phyloP scores from a whole-genome alignment of 1,284 basidiomycete species.

The Marasmius fiardii region DNA sequence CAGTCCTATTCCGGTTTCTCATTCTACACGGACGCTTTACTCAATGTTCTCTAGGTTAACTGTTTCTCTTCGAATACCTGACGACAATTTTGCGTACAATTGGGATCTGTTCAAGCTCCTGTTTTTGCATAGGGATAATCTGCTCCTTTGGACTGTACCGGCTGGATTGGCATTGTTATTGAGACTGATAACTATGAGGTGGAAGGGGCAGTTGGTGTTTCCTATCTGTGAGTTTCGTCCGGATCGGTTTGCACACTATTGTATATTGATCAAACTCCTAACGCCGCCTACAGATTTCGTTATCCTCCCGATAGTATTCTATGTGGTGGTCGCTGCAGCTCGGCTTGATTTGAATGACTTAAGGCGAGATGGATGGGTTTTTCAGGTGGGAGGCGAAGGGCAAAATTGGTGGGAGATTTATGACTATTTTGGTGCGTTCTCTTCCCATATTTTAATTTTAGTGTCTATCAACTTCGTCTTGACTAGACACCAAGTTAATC shows the following conservation, averaged over 20 bases:
- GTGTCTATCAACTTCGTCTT: no score
- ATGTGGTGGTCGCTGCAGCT: constrained; percentile 69
- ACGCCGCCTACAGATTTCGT: constrained; percentile 71
- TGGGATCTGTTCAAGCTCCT: constrained; percentile 62
- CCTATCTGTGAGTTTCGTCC: constrained; percentile 68
- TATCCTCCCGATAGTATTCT: constrained; percentile 82
- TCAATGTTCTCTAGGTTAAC: constrained; percentile 53
- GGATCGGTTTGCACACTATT: not conserved
- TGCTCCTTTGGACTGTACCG: constrained; percentile 76
- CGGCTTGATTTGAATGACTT: constrained; percentile 62
- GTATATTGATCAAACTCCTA: not conserved
- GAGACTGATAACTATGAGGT: constrained; percentile 78
- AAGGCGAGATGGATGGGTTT: constrained; percentile 81
- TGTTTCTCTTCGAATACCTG: constrained; percentile 80
- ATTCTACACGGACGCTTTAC: not conserved
- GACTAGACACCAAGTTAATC: constrained; percentile 59
- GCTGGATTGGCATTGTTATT: constrained; percentile 77
- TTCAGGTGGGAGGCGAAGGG: constrained; percentile 65
- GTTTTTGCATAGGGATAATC: constrained; percentile 55
- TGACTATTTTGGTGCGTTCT: constrained; percentile 62
- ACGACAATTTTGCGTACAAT: constrained; percentile 76
- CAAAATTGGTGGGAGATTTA: constrained; percentile 86
- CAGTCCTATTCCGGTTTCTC: constrained; percentile 8
- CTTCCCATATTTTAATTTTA: constrained; percentile 1
- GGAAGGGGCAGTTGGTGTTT: constrained; percentile 89